phyloP scores from a whole-genome alignment of 805 yeast genomes.

The Hanseniaspora thailandica region DNA sequence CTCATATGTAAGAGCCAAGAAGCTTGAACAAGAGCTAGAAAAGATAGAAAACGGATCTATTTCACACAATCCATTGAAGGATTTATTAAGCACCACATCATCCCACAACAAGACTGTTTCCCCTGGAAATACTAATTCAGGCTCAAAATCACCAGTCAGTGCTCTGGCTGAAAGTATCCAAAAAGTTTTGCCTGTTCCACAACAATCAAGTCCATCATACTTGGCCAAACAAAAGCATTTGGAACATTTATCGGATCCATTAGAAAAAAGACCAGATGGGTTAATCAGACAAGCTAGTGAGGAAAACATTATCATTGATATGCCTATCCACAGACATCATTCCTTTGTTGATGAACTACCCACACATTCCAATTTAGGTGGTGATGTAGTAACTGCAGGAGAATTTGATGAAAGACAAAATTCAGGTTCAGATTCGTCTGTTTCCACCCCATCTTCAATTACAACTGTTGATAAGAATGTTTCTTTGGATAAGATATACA shows the following conservation, averaged over 20 bases:
- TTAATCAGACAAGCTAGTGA: constrained; percentile 18
- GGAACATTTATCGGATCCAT: constrained; percentile 1
- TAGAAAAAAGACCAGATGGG: constrained; percentile 17
- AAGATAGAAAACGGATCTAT: constrained; percentile 1
- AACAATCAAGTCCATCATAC: not conserved
- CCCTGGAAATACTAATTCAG: constrained; percentile 1
- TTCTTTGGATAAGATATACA: constrained; percentile 57
- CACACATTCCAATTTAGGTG: constrained; percentile 16
- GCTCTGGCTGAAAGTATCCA: constrained; percentile 12
- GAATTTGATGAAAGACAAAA: constrained; percentile 17
- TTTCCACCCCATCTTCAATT: not conserved
- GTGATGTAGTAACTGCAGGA: constrained; percentile 26
- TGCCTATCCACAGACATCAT: constrained; percentile 52
- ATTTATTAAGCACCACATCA: not conserved
- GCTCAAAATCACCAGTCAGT: constrained; percentile 5
- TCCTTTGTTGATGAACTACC: constrained; percentile 34
- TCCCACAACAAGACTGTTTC: not conserved
- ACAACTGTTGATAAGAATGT: constrained; percentile 17
- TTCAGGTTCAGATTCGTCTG: not conserved
- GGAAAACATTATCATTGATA: constrained; percentile 46
- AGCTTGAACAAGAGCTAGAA: constrained; percentile 51
- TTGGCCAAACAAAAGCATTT: constrained; percentile 3
- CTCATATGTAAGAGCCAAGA: constrained; percentile 59
- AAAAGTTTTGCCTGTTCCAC: constrained; percentile 7
- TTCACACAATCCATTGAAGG: constrained; percentile 23